A percentile compares a stretch with the other conserved stretches of the same genome.
Evolutionary conservation across 1,284 basidiomycete genomes (phyloP).

Genomic region (Singerocomus rubriflavus): DNA sequence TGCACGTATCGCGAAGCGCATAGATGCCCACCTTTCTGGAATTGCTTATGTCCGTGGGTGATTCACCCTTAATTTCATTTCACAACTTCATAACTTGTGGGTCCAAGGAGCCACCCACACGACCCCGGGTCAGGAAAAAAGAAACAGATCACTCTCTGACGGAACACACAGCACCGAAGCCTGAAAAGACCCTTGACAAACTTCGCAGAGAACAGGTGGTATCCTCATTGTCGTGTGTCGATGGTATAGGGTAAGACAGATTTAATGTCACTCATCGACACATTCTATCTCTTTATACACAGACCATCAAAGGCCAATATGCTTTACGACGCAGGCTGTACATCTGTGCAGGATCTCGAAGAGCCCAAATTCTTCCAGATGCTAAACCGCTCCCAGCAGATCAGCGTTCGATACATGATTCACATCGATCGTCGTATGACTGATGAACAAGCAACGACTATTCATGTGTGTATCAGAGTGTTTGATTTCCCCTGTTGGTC

Average conservation of each 20-base stretch:
- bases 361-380: conserved; percentile 37
- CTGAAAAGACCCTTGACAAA: conserved; percentile 24
- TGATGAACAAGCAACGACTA: conserved; percentile 39
- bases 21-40: conserved; percentile 38
- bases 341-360: conserved; percentile 39
- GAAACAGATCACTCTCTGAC: neutral
- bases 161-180: conserved; percentile 4
- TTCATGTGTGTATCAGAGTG: conserved; percentile 37
- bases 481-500: neutral
- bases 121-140: conserved; percentile 15
- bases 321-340: conserved; percentile 48
- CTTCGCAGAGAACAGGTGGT: conserved; percentile 16
- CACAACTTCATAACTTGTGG: conserved; percentile 4
- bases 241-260: conserved; percentile 29
- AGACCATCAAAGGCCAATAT: conserved; percentile 41
- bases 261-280: conserved; percentile 1
- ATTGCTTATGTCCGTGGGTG: conserved; percentile 37
- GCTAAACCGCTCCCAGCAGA: conserved; percentile 37
- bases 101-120: conserved; percentile 15
- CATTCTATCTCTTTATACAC: conserved; percentile 1
- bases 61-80: conserved; percentile 1
- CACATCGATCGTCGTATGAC: conserved; percentile 37
- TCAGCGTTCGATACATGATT: conserved; percentile 38
- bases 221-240: conserved; percentile 16
- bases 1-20: conserved; percentile 40